A percentile compares a stretch with the other conserved stretches of the same genome.
phyloP scores from a whole-genome alignment of 2,329 filamentous ascomycete species.

The Periglandula ipomoeae region DNA sequence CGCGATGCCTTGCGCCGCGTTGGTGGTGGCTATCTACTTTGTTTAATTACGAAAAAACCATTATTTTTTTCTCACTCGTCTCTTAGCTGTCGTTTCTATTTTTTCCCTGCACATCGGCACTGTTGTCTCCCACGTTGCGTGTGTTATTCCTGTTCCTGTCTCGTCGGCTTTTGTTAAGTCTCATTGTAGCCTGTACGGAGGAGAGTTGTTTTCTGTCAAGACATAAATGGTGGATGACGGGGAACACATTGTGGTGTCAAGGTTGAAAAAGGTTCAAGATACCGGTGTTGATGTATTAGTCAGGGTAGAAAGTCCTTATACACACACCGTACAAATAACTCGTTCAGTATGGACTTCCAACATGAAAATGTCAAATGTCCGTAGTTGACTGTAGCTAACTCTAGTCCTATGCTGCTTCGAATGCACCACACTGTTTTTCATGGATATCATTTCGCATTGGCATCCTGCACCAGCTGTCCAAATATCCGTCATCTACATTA shows the following conservation, averaged over 20 bases:
- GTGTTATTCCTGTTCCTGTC: neutral
- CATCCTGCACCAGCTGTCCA: neutral
- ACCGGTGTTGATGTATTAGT: neutral
- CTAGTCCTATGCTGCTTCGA: neutral
- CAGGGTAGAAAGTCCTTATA: neutral
- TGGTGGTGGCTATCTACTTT: conserved; percentile 38
- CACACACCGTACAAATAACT: neutral
- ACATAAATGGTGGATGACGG: neutral
- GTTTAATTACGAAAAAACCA: conserved; percentile 39
- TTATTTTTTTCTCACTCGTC: conserved; percentile 14
- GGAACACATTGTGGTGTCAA: neutral
- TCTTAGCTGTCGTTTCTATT: conserved; percentile 6
- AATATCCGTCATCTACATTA: neutral
- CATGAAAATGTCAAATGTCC: neutral
- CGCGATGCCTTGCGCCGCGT: conserved; percentile 14
- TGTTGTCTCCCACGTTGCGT: conserved; percentile 2
- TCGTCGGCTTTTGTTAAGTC: neutral
- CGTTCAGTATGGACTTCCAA: no score
- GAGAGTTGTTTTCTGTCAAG: neutral
- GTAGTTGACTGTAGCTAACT: neutral
- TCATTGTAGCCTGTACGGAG: neutral
- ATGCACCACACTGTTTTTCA: neutral
- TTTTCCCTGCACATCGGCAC: neutral
- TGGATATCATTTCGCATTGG: neutral
- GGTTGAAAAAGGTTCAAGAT: neutral